These are phyloP conservation scores for Phytopythium sindhum DNA, from an alignment of 352 stramenopile species.

Conservation along the genomic window DNA sequence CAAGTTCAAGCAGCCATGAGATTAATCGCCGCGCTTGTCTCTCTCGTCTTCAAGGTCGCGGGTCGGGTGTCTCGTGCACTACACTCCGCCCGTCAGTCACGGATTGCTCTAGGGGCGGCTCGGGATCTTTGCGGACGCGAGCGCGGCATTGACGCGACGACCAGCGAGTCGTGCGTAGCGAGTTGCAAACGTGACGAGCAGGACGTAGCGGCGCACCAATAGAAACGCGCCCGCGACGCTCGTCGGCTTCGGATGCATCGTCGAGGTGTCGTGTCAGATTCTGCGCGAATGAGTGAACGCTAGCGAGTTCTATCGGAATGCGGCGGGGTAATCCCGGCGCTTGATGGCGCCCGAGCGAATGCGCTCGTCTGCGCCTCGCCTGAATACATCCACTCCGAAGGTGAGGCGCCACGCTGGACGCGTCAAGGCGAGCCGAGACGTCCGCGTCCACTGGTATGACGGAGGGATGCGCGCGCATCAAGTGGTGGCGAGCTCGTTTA, in stretches of 20 bases:
- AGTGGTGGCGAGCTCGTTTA: background rate
- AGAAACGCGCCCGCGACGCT: background rate
- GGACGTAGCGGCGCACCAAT: background rate
- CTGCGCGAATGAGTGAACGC: background rate
- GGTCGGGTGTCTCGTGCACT: no score
- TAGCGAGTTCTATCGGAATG: no score
- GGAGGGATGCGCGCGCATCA: background rate
- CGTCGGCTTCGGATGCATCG: background rate
- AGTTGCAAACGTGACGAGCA: background rate
- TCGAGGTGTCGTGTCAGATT: background rate
- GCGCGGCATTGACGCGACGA: conserved; percentile 1
- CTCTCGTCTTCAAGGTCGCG: background rate
- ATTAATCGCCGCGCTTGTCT: background rate
- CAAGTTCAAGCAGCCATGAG: background rate
- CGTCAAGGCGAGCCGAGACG: background rate
- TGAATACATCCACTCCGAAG: no score
- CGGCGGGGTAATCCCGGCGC: no score
- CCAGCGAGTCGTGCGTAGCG: background rate
- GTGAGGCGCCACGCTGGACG: background rate
- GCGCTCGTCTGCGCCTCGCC: no score
- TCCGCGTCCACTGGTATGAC: background rate
- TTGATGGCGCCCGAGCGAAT: no score
- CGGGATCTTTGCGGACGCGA: no score
- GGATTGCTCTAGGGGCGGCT: no score
- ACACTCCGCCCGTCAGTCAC: no score